These are phyloP conservation scores for Aureobasidium pullulans DNA, from an alignment of 2,329 filamentous ascomycete genomes.

Conservation along the genomic window DNA sequence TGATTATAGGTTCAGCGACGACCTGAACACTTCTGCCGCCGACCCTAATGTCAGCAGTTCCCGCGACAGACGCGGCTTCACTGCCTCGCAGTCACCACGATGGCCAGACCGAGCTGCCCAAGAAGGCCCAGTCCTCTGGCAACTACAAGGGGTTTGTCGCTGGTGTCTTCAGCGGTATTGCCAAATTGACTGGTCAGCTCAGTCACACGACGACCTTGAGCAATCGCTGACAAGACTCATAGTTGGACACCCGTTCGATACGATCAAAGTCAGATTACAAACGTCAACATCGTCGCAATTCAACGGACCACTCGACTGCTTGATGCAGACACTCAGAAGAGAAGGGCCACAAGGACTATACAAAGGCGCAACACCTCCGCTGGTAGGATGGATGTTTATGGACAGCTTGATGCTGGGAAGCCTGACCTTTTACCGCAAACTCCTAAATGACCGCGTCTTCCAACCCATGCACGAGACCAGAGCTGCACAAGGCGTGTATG, in stretches of 20 bases:
- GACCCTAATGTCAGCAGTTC: not conserved
- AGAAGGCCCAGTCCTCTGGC: constrained; percentile 22
- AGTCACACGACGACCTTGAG: not conserved
- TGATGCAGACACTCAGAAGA: constrained; percentile 73
- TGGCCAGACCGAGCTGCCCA: constrained; percentile 14
- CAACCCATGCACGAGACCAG: constrained; percentile 35
- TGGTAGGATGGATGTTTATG: constrained; percentile 99
- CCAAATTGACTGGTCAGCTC: constrained; percentile 71
- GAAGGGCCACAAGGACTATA: constrained; percentile 83
- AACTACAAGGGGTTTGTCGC: constrained; percentile 96
- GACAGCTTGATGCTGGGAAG: constrained; percentile 88
- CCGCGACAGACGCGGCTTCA: not conserved
- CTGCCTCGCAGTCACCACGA: constrained; percentile 11
- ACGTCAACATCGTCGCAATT: constrained; percentile 74
- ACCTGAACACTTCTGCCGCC: not conserved
- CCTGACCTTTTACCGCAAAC: constrained; percentile 77
- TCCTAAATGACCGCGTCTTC: constrained; percentile 77
- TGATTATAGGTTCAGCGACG: not conserved
- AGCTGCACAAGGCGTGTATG: constrained; percentile 23
- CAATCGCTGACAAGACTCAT: not conserved
- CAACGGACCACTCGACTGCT: constrained; percentile 75
- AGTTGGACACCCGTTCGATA: constrained; percentile 76
- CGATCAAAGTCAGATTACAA: constrained; percentile 91
- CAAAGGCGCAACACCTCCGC: constrained; percentile 78
- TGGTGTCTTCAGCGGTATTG: constrained; percentile 89